phyloP scores from a whole-genome alignment of 169 alveolate species.

The Plasmodium adleri region DNA sequence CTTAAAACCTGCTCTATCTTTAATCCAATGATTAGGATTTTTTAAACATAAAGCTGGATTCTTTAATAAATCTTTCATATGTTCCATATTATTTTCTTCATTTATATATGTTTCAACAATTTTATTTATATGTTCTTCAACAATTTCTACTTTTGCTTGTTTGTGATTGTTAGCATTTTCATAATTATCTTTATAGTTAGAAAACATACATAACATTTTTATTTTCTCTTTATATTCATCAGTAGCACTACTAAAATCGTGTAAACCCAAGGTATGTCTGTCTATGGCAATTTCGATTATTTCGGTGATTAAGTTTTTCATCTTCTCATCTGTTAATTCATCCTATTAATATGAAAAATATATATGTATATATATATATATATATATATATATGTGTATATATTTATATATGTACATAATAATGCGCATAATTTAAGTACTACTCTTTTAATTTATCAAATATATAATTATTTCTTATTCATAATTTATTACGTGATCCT shows the following conservation, averaged over 20 bases:
- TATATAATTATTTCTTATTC: background rate
- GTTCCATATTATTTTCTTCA: constrained; percentile 47
- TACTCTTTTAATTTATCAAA: too few relatives aligned
- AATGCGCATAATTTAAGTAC: too few relatives aligned
- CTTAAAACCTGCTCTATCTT: constrained; percentile 57
- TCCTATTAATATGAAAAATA: constrained; percentile 10
- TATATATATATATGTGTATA: constrained; percentile 7
- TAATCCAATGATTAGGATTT: constrained; percentile 40
- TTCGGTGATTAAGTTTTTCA: background rate
- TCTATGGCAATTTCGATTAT: constrained; percentile 14
- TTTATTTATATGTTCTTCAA: constrained; percentile 31
- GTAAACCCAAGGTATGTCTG: background rate
- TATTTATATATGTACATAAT: background rate
- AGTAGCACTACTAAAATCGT: background rate
- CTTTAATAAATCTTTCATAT: constrained; percentile 21
- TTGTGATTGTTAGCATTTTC: constrained; percentile 53
- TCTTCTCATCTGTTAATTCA: constrained; percentile 9
- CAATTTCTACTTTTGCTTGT: constrained; percentile 31
- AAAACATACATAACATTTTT: constrained; percentile 40
- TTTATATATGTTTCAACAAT: constrained; percentile 24
- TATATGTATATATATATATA: background rate
- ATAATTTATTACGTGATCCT: constrained; percentile 20
- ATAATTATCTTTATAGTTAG: constrained; percentile 43
- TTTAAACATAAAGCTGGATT: constrained; percentile 64
- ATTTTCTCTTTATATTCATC: constrained; percentile 40